Conservation (phyloP, 345 rosid species). For the Barbarea vulgaris region DNA sequence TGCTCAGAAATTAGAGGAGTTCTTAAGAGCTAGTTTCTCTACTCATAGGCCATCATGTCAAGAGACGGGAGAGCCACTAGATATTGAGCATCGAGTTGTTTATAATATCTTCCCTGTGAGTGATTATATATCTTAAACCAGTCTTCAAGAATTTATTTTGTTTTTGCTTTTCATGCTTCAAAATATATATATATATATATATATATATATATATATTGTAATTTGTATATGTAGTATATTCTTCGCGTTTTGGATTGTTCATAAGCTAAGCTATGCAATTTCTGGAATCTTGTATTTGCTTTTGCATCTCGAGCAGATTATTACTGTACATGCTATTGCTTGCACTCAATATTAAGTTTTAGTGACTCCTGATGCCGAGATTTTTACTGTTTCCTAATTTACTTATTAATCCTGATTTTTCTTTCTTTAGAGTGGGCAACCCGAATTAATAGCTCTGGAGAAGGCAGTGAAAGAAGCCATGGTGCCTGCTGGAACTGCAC, state of each 20-base stretch:
- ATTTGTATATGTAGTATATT: not conserved
- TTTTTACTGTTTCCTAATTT: conserved; percentile 4
- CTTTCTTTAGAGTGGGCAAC: conserved; percentile 70
- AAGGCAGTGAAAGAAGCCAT: conserved; percentile 79
- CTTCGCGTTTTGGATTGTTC: conserved; percentile 9
- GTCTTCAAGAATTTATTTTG: not conserved
- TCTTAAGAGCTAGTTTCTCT: conserved; percentile 73
- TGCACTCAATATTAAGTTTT: not conserved
- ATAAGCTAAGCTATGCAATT: conserved; percentile 14
- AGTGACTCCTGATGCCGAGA: not conserved
- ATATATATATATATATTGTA: too few relatives aligned
- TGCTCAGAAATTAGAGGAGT: conserved; percentile 78
- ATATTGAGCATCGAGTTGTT: conserved; percentile 87
- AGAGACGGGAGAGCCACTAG: conserved; percentile 91
- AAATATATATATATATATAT: too few relatives aligned
- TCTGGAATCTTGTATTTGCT: conserved; percentile 19
- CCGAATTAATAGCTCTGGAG: conserved; percentile 87
- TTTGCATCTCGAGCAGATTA: not conserved
- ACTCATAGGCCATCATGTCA: conserved; percentile 81
- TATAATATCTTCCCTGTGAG: conserved; percentile 82
- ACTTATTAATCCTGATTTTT: conserved; percentile 11
- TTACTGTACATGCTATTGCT: conserved; percentile 16
- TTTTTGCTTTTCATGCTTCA: not conserved
- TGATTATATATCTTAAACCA: not conserved
- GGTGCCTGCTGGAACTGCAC: conserved; percentile 84